phyloP scores from a whole-genome alignment of 1,284 basidiomycete species.

The Cryptococcus jaspeensis region DNA sequence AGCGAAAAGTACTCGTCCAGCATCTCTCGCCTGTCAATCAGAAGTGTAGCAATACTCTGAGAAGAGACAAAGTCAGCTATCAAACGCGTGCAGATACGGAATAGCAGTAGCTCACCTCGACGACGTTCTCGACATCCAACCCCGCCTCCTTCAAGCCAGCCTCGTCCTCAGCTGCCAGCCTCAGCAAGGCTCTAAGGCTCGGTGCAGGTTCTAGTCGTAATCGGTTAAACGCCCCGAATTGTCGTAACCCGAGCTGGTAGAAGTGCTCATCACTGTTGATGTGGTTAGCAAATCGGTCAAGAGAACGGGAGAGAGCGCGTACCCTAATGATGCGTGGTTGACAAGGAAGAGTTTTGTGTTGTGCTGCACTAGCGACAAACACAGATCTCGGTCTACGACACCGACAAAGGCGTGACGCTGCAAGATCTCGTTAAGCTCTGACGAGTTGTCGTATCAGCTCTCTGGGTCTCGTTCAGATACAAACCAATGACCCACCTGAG shows the following conservation, averaged over 20 bases:
- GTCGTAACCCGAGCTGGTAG: constrained; percentile 87
- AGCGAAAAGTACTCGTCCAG: constrained; percentile 89
- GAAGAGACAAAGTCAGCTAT: neutral
- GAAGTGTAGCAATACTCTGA: constrained; percentile 34
- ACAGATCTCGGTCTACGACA: constrained; percentile 73
- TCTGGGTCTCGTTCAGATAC: neutral
- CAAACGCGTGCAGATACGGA: neutral
- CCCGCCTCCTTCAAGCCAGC: constrained; percentile 42
- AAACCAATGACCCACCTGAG: constrained; percentile 57
- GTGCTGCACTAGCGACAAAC: constrained; percentile 81
- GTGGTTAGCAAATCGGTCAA: neutral
- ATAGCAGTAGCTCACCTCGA: constrained; percentile 58
- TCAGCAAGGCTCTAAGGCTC: constrained; percentile 65
- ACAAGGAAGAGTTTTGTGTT: constrained; percentile 85
- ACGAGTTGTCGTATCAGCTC: neutral
- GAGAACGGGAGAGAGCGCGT: constrained; percentile 40
- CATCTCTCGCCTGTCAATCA: constrained; percentile 70
- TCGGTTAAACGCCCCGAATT: constrained; percentile 80
- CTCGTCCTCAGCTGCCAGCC: constrained; percentile 76
- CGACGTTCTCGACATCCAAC: constrained; percentile 57
- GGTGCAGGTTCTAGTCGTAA: constrained; percentile 82
- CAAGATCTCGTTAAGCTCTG: constrained; percentile 79
- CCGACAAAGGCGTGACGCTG: constrained; percentile 90
- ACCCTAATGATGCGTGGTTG: constrained; percentile 80
- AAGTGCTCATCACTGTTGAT: constrained; percentile 80